Base-by-base conservation (phyloP, 179 eudicot genomes). In the Silene noctiflora region DNA sequence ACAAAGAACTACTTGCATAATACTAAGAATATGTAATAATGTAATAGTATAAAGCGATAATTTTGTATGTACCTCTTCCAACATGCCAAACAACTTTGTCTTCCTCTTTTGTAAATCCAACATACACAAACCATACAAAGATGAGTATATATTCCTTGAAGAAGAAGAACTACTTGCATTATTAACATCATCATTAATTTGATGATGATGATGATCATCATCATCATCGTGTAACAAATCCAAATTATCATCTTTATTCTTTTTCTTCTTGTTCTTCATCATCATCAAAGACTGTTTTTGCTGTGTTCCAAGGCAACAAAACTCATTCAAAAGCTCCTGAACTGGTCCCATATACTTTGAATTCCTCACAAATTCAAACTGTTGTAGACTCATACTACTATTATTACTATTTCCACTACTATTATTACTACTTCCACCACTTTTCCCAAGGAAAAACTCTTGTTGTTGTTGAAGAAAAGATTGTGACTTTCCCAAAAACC, bases 101-200 rank as follows among this genome's bases (percentile, higher is more conserved):
- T 93, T 95, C 76, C 93, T 86, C 81, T 84, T 91, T 72, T 95
- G 99, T 82, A 93, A 74, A 7, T 95, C 98, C 67, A 91, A 69
- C 51, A 89, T 77, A 78, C 86, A 86, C 82, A 94, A 86, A 39
- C 84, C 86, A 81, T 68, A 77, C 61, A 87, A 78, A 71, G 84
- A 84, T 11, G 80, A 1, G 13, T 22, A 4, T 19, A 17, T 66
- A 55, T 80, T 71, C 74, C 71, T 77, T 22, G 81, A 68, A 67
- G 83, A 71, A 39, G 90, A 76, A 56, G 67, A 62, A 19, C 74
- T 76, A 31, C 68, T 80, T 12, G 69, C 72, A 74, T 78, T 83
- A 78, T 60, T 67, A 67, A 4, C 16, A 53, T 62, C 13, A 53
- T 62, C 13, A 70, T 61, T 29, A 31, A 9, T 21, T 42, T 27